Conservation (phyloP, 2,329 filamentous ascomycete genomes). For the Penicillium glabrum region DNA sequence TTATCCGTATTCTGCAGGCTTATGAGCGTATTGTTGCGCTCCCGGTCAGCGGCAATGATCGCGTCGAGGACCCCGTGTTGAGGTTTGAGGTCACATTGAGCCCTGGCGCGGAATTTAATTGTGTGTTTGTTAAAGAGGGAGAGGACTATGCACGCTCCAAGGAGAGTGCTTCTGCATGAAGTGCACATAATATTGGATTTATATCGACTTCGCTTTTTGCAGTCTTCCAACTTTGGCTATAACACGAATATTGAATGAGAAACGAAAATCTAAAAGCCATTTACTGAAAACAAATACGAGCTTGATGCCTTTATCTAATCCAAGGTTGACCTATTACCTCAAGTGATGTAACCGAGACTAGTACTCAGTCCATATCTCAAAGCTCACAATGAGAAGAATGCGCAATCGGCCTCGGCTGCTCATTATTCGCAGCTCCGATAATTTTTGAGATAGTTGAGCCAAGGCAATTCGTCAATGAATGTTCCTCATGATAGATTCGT, state of each 20-base stretch:
- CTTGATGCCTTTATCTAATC: too few relatives aligned
- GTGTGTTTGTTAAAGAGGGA: conserved; percentile 37
- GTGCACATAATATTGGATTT: not conserved
- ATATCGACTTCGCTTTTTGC: too few relatives aligned
- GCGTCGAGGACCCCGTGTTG: conserved; percentile 37
- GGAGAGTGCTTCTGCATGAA: not conserved
- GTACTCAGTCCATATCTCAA: not conserved
- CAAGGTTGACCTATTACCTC: not conserved
- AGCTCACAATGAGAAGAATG: conserved; percentile 5
- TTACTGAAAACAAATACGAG: not conserved
- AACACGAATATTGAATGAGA: not conserved
- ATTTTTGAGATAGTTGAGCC: too few relatives aligned
- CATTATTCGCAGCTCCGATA: conserved; percentile 12
- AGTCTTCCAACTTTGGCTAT: not conserved
- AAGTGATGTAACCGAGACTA: not conserved
- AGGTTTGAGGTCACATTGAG: conserved; percentile 41
- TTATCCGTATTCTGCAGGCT: conserved; percentile 44
- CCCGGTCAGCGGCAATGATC: conserved; percentile 29
- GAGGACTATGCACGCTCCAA: conserved; percentile 10
- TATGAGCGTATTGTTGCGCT: conserved; percentile 39
- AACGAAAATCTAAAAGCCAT: not conserved
- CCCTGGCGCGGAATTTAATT: conserved; percentile 40
- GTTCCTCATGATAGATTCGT: too few relatives aligned
- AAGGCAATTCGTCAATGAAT: too few relatives aligned
- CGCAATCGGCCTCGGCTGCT: conserved; percentile 18